phyloP scores from a whole-genome alignment of 768 basidiomycete species.

The Agrocybe praecox region DNA sequence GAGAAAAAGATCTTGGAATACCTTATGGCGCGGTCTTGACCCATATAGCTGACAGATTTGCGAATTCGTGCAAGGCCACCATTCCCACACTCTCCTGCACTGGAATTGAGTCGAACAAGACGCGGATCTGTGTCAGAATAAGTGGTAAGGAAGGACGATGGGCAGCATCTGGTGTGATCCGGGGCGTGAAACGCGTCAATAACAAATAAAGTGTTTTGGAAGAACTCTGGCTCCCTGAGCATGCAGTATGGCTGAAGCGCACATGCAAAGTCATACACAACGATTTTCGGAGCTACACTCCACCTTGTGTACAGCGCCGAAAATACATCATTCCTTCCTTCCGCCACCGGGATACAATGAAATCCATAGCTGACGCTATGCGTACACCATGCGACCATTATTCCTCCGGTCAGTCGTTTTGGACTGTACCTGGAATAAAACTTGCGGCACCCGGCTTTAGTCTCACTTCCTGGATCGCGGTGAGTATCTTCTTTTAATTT shows the following conservation, averaged over 20 bases:
- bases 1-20: constrained; percentile 25
- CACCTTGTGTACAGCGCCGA: constrained; percentile 34
- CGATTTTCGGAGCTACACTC: constrained; percentile 21
- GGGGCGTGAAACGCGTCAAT: constrained; percentile 33
- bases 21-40: constrained; percentile 23
- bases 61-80: constrained; percentile 24
- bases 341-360: constrained; percentile 31
- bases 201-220: constrained; percentile 23
- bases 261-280: constrained; percentile 4
- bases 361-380: constrained; percentile 34
- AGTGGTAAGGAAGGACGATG: constrained; percentile 25
- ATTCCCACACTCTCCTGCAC: constrained; percentile 36
- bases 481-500: too few species aligned
- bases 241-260: too few species aligned
- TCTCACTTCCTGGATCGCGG: too few species aligned
- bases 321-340: constrained; percentile 40
- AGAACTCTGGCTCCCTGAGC: too few species aligned
- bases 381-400: constrained; percentile 34
- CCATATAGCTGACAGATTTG: constrained; percentile 30
- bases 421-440: too few species aligned
- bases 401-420: constrained; percentile 7
- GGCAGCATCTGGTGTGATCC: constrained; percentile 29
- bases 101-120: constrained; percentile 28
- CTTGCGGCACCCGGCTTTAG: too few species aligned
- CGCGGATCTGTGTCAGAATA: constrained; percentile 26